phyloP scores from a whole-genome alignment of 1,139 yeast genomes.

The Lodderomyces metapsilosis region DNA sequence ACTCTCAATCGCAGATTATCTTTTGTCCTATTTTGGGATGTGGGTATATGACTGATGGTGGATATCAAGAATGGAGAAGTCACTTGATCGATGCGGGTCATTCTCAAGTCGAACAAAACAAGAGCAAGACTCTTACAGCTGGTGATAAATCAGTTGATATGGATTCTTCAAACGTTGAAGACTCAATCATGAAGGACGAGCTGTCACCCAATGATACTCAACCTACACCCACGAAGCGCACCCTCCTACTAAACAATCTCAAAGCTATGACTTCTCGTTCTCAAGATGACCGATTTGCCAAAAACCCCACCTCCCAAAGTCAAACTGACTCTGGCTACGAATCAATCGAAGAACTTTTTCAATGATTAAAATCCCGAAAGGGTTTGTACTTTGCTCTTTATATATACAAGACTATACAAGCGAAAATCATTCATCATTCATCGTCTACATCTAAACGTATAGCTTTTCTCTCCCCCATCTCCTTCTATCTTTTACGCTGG shows the following conservation, averaged over 20 bases:
- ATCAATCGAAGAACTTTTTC: conserved; percentile 24
- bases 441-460: not conserved
- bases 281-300: not conserved
- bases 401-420: conserved; percentile 2
- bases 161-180: too few species aligned
- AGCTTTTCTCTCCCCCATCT: not conserved
- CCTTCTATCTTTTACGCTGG: not conserved
- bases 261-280: not conserved
- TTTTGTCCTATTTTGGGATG: conserved; percentile 45
- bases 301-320: not conserved
- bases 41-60: conserved; percentile 38
- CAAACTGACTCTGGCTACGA: conserved; percentile 16
- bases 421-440: not conserved
- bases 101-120: not conserved
- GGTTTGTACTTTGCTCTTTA: not conserved
- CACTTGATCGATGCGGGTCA: conserved; percentile 22
- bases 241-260: not conserved
- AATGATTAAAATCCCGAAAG: conserved; percentile 7
- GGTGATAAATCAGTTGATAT: too few species aligned
- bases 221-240: not conserved
- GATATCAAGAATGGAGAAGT: conserved; percentile 31
- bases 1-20: conserved; percentile 30
- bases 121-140: too few species aligned
- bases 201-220: too few species aligned
- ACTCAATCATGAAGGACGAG: too few species aligned